Base-by-base conservation (phyloP, 768 basidiomycete genomes). In the Austroboletus eburneus region DNA sequence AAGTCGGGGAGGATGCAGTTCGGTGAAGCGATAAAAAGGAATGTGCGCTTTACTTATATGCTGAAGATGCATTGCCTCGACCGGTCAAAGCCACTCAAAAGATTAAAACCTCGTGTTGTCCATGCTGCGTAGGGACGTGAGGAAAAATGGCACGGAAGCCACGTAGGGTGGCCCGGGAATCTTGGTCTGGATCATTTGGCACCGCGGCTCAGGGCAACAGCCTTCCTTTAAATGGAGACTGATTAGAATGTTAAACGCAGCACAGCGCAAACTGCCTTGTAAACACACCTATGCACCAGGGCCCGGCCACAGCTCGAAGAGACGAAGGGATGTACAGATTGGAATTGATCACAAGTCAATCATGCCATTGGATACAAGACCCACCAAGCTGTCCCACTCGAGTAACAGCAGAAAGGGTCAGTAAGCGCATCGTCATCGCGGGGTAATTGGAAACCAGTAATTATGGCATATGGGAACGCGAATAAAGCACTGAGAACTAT, bases 81-180 rank as follows among this genome's bases (percentile, higher is more conserved):
- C 60, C 46, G 39, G 54, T 34, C 46, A 54, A 52, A 57, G 51
- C 52, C 57, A 58, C 49, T 51, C 22, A 32, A 45, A 17, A 40
- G 49, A 63, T 63, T 63, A 63, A 63, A 63, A 52, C 62, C 63
- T 67, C 63, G 63, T 65, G 63, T 65, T 57, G 36, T 47, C 55
- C 63, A 40, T 64, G 62, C 62, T 64, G 63, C 60, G 63, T 53
- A 56, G 46, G 62, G 48, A 50, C 43, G 55, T 45, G 53, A 63
- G 55, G 51, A 33, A 64, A 64, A 55, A 45, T 52, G 54, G 42
- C 35, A 35, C 41, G 38, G 53, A 52, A 51, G 34, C 30, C 53
- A 55, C n/a, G 46, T 43, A 58, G 56, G 55, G 45, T 42, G 39
- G 12, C 45, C 60, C 62, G 63, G 58, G 55, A 63, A 57, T 50